Evolutionary conservation across 305 asterid species (phyloP).

Genomic region (Fraxinus paxiana): DNA sequence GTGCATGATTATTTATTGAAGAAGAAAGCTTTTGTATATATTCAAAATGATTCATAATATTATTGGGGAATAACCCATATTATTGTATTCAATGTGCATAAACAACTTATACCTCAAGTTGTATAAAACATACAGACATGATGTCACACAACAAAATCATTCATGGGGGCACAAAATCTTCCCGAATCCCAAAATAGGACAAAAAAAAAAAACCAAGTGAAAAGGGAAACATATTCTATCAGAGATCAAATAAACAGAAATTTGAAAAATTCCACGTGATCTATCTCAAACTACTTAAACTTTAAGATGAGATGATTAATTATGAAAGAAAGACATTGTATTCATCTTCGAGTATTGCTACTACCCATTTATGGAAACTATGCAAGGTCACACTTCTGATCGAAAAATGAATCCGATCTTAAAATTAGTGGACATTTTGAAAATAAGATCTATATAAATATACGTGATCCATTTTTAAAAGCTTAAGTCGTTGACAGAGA

Average conservation of each 20-base stretch:
- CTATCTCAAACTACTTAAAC: not conserved
- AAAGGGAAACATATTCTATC: conserved; percentile 24
- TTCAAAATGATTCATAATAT: not conserved
- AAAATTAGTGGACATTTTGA: not conserved
- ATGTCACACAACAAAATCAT: conserved; percentile 28
- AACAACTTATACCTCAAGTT: not conserved
- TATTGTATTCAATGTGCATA: not conserved
- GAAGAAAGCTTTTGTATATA: not conserved
- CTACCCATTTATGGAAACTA: not conserved
- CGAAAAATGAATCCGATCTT: not conserved
- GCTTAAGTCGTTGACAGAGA: conserved; percentile 5
- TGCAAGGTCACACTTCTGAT: not conserved
- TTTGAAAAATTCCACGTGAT: not conserved
- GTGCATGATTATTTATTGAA: not conserved
- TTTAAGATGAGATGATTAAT: not conserved
- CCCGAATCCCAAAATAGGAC: conserved; percentile 41
- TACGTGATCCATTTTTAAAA: not conserved
- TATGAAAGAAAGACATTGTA: not conserved
- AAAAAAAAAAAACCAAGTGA: conserved; percentile 20
- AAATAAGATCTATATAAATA: not conserved
- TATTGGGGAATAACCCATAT: no score
- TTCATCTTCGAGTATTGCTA: not conserved
- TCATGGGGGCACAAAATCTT: conserved; percentile 34
- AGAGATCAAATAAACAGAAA: conserved; percentile 32
- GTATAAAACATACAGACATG: conserved; percentile 24